phyloP scores from a whole-genome alignment of 306 rosid genomes.

The Cicer yamashitae region DNA sequence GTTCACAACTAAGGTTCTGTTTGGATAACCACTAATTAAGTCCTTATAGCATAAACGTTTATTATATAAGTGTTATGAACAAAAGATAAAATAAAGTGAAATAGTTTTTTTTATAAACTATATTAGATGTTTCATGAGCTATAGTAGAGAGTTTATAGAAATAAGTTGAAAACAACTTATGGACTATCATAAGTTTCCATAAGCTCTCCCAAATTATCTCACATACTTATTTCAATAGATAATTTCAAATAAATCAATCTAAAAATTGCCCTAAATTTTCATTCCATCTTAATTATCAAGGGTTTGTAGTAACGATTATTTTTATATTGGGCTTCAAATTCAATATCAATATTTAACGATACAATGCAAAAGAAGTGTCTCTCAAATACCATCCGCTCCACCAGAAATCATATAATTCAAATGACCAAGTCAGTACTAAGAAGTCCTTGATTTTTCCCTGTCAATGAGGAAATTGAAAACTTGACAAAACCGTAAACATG shows the following conservation, averaged over 20 bases:
- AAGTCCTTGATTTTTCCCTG: not conserved
- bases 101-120: too few species aligned
- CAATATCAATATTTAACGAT: not conserved
- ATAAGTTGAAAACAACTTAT: too few species aligned
- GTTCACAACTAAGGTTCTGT: not conserved
- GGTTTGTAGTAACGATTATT: slow-evolving; percentile 2
- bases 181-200: too few species aligned
- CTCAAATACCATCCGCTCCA: not conserved
- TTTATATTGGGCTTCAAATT: not conserved
- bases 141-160: too few species aligned
- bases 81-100: too few species aligned
- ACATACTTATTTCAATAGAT: too few species aligned
- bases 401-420: slow-evolving; percentile 9
- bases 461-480: slow-evolving; percentile 26
- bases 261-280: not conserved
- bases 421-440: slow-evolving; percentile 3
- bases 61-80: too few species aligned
- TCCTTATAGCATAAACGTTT: too few species aligned
- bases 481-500: slow-evolving; percentile 15
- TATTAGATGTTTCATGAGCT: too few species aligned
- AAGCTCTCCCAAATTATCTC: too few species aligned
- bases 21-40: too few species aligned
- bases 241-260: too few species aligned
- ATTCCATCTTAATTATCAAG: not conserved
- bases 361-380: slow-evolving; percentile 22